These are phyloP conservation scores for Penicillium sp. DNA, from an alignment of 2,329 filamentous ascomycete genomes.

Conservation along the genomic window DNA sequence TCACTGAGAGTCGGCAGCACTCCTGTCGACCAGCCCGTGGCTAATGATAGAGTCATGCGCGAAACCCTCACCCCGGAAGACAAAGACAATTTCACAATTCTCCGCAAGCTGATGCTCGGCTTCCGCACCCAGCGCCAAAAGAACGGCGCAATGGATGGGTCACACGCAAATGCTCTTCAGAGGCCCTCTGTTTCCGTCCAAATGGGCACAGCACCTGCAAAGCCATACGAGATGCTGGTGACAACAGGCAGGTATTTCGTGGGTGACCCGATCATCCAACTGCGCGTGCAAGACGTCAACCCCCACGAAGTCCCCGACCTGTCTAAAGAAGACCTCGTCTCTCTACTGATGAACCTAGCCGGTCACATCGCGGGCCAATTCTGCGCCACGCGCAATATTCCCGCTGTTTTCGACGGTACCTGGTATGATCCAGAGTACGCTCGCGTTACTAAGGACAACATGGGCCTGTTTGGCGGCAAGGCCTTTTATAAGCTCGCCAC, in stretches of 20 bases:
- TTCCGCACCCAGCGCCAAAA: constrained; percentile 34
- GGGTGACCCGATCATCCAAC: constrained; percentile 42
- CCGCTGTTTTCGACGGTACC: constrained; percentile 35
- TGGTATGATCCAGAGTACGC: constrained; percentile 40
- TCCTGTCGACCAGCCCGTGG: constrained; percentile 15
- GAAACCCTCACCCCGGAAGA: constrained; percentile 32
- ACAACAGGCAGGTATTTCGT: constrained; percentile 31
- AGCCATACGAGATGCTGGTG: constrained; percentile 29
- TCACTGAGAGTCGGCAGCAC: constrained; percentile 32
- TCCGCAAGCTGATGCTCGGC: constrained; percentile 38
- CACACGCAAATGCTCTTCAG: no score
- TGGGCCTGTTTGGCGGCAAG: constrained; percentile 40
- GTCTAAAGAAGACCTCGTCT: constrained; percentile 40
- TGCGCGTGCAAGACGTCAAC: constrained; percentile 27
- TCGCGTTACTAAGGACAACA: constrained; percentile 34
- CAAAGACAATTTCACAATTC: constrained; percentile 30
- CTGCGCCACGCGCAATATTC: constrained; percentile 36
- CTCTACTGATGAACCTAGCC: constrained; percentile 54
- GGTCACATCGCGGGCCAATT: constrained; percentile 35
- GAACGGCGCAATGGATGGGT: constrained; percentile 41
- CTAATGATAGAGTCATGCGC: constrained; percentile 19
- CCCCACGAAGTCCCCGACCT: constrained; percentile 36
- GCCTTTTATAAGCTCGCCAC: constrained; percentile 35
- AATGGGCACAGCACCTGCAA: constrained; percentile 18
- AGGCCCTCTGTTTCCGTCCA: constrained; percentile 27